Evolutionary conservation across 805 yeast species (phyloP), one percentile per base, ranked within the genome.

Genomic region (Sugiyamaella chiloensis): DNA sequence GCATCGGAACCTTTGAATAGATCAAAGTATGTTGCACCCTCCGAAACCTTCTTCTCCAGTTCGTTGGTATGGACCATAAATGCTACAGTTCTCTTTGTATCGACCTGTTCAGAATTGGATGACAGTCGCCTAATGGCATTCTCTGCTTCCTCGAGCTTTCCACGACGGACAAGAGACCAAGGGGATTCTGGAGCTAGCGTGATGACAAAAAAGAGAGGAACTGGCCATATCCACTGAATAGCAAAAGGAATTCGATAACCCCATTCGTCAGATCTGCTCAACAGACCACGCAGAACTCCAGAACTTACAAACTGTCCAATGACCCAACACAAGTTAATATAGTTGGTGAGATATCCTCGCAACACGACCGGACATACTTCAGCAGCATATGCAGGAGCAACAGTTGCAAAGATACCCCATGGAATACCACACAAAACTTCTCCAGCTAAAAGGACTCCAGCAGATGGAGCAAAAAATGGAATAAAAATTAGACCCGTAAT

Each of bases 171-270:
- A 39, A 77, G 61, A 77, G 79, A 79, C 74, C 78, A 74, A 24
- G 84, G 84, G 7, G 80, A 74, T 47, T 79, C 83, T 5, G 65
- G 65, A 9, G 83, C 84, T 75, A 73, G 31, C 80, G 81, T 12
- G 76, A 73, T 51, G 14, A 40, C 40, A 27, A 52, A 34, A 32
- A 43, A 40, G 31, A 54, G 45, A 21, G 52, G 58, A 52, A 78
- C 60, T 6, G 80, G 76, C 81, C 81, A 79, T 3, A 69, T 62
- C 83, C 83, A 79, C 62, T 79, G 85, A 7, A 79, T 50, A 3
- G 78, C 83, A 57, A 74, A 77, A 8, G 84, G 83, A 35, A 77
- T 64, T 44, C 72, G 66, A 60, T 75, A 80, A 5, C 78, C 72
- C 65, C 68, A 54, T 14, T 67, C 58, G 26, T 61, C 49, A 7